Base-by-base conservation (phyloP, 768 basidiomycete species). In the Solioccasus polychromus region DNA sequence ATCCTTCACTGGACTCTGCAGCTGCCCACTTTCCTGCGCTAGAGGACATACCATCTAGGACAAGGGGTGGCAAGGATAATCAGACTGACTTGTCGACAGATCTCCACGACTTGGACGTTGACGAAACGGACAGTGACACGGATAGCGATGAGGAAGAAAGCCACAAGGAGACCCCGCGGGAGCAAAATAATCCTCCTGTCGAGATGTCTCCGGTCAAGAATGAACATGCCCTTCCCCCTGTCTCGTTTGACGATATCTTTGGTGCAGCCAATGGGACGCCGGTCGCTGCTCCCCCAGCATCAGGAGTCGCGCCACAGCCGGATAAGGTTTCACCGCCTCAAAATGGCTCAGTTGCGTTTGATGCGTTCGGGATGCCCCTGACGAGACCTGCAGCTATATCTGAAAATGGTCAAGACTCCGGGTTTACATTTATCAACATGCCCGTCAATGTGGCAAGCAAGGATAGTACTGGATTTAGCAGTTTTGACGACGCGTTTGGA, bases 401-500 rank as follows among this genome's bases (percentile, higher is more conserved):
- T 19, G 55, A 66, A 34, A 48, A 52, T 19, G 34, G 42, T 14
- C 57, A 54, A 35, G 57, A 58, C 39, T 48, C 57, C 0, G 48
- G 41, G 8, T 63, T 61, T 37, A 49, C 50, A 1, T 41, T 64
- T 35, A 35, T 61, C 48, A 48, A 44, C 20, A 25, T 46, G 14
- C 51, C 59, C 3, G 47, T 18, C 28, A 51, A 51, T 15, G 46
- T 36, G 38, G 28, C 44, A 9, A 55, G 48, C 39, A 48, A 44
- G 36, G 48, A 34, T 22, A 54, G 48, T 19, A 65, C 47, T 17
- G 68, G 59, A 17, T 51, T 83, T 2, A 80, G 72, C 51, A 87
- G 79, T 40, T 88, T 90, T 53, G 88, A 91, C 57, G 86, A 88
- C 59, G 82, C 85, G 1, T 72, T 91, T 59, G 77, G 80, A 15